These are phyloP conservation scores for Linnemannia elongata DNA, from an alignment of 192 early-diverging fungal species.

Conservation along the genomic window DNA sequence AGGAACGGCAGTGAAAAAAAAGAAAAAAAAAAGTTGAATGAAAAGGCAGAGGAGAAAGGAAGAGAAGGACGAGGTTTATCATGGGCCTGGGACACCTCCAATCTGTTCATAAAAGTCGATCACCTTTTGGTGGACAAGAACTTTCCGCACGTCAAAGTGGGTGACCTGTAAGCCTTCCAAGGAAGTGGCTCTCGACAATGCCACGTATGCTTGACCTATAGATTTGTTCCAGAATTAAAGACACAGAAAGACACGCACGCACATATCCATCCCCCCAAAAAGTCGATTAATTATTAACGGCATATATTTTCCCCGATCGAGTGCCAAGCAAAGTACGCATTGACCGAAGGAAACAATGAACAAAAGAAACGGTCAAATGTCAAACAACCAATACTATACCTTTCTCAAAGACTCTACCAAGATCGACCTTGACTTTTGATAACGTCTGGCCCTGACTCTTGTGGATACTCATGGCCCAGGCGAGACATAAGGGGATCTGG, in stretches of 20 bases:
- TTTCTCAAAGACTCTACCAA: slow-evolving; percentile 84
- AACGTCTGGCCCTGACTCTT: slow-evolving; percentile 92
- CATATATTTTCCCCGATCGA: background rate
- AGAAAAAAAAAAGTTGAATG: background rate
- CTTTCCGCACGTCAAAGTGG: slow-evolving; percentile 71
- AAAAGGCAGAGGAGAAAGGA: background rate
- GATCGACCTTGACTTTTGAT: slow-evolving; percentile 80
- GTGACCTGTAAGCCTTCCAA: slow-evolving; percentile 76
- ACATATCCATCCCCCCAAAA: background rate
- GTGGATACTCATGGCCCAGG: slow-evolving; percentile 91
- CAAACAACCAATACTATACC: slow-evolving; percentile 34
- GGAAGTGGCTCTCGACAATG: slow-evolving; percentile 79
- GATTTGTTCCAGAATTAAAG: background rate
- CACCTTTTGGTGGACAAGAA: slow-evolving; percentile 81
- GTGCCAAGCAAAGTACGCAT: background rate
- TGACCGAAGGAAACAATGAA: background rate
- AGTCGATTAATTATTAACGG: background rate
- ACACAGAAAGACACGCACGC: too few relatives aligned
- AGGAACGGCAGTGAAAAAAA: background rate
- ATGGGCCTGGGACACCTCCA: background rate
- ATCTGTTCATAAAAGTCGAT: slow-evolving; percentile 68
- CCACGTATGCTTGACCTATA: slow-evolving; percentile 84
- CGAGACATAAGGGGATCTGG: slow-evolving; percentile 80
- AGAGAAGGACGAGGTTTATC: background rate
- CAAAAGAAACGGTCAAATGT: background rate